Evolutionary conservation across 176 grass and related monocot genomes (phyloP).

Genomic region (Coix lacrymajobi): DNA sequence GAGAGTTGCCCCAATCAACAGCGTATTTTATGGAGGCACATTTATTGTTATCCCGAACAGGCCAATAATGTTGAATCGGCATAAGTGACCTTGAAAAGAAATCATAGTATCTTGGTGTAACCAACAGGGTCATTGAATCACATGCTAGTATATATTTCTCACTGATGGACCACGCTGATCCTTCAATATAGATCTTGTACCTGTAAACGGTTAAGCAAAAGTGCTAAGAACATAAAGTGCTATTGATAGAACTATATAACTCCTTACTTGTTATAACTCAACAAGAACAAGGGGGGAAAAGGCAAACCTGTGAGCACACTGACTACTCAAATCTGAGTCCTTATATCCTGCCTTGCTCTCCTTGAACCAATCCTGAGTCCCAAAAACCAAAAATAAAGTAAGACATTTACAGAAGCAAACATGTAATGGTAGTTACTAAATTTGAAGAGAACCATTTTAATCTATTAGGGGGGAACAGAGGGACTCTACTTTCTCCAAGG

Average conservation of each 20-base stretch:
- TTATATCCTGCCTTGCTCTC: constrained; percentile 63
- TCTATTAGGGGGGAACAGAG: not conserved
- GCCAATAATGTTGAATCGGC: constrained; percentile 88
- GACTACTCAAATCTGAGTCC: constrained; percentile 59
- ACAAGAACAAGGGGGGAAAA: not conserved
- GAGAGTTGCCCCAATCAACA: constrained; percentile 90
- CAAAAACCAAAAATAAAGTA: not conserved
- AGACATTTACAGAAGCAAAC: not conserved
- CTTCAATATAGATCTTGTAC: constrained; percentile 94
- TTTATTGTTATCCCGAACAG: constrained; percentile 55
- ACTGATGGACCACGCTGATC: constrained; percentile 89
- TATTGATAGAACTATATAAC: not conserved
- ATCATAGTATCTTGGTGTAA: constrained; percentile 76
- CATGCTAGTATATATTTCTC: constrained; percentile 95
- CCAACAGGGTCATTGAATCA: constrained; percentile 70
- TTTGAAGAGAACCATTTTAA: not conserved
- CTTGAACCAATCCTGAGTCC: constrained; percentile 74
- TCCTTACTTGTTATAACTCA: not conserved
- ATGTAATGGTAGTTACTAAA: not conserved
- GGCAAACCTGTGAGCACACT: constrained; percentile 70
- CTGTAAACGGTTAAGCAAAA: constrained; percentile 26
- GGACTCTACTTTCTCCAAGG: not conserved
- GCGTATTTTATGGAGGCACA: constrained; percentile 82
- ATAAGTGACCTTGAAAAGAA: constrained; percentile 82
- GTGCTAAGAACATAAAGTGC: not conserved